These are phyloP conservation scores for Teratosphaeria epicoccoides DNA, from an alignment of 2,329 filamentous ascomycete genomes.

Conservation along the genomic window DNA sequence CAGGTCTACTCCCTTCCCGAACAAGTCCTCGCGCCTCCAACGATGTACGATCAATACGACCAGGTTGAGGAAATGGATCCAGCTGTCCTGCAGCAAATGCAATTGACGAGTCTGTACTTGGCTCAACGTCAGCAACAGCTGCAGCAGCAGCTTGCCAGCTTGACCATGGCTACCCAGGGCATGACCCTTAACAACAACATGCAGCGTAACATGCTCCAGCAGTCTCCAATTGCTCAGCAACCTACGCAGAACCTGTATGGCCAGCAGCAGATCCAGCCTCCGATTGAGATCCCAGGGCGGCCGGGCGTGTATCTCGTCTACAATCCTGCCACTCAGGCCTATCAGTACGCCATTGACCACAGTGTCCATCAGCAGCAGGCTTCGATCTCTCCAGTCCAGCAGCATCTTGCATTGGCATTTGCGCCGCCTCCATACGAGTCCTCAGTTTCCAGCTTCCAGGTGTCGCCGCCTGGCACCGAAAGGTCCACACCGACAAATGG, in stretches of 20 bases:
- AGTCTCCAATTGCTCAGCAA: slow-evolving; percentile 37
- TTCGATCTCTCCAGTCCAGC: slow-evolving; percentile 21
- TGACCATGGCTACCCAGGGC: slow-evolving; percentile 70
- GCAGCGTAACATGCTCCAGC: slow-evolving; percentile 11
- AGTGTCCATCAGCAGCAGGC: slow-evolving; percentile 40
- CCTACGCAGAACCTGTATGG: slow-evolving; percentile 49
- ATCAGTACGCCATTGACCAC: slow-evolving; percentile 68
- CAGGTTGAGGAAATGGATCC: slow-evolving; percentile 70
- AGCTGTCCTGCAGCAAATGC: slow-evolving; percentile 72
- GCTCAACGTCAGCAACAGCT: slow-evolving; percentile 91
- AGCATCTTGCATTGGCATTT: slow-evolving; percentile 17
- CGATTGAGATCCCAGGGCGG: slow-evolving; percentile 54
- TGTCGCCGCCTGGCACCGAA: slow-evolving; percentile 60
- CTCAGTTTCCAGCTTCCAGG: slow-evolving; percentile 53
- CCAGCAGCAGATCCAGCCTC: slow-evolving; percentile 56
- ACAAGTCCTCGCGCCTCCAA: slow-evolving; percentile 75
- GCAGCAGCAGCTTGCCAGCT: slow-evolving; percentile 79
- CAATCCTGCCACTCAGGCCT: slow-evolving; percentile 77
- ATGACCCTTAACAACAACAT: slow-evolving; percentile 50
- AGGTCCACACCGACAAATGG: slow-evolving; percentile 40
- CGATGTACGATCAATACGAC: slow-evolving; percentile 53
- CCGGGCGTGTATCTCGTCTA: slow-evolving; percentile 73
- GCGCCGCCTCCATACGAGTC: slow-evolving; percentile 12
- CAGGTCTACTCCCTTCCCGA: slow-evolving; percentile 64
- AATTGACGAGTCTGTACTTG: slow-evolving; percentile 84